Base-by-base conservation (phyloP, 2,329 filamentous ascomycete genomes). In the Aphanoascus verrucosus region DNA sequence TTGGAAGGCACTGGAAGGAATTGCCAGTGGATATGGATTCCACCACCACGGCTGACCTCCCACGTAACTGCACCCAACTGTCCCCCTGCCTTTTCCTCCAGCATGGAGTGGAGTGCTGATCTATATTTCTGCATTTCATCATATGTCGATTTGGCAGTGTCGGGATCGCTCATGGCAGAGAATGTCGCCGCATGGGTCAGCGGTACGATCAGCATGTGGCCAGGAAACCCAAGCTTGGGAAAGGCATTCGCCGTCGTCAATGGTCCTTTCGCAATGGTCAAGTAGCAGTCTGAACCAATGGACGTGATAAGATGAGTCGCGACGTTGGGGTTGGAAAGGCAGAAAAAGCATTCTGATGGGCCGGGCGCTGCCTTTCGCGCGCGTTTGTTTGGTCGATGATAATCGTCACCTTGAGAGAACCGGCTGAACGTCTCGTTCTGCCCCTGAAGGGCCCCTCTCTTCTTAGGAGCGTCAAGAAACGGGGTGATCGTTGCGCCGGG, bases 11-110 rank as follows among this genome's bases (percentile, higher is more conserved):
- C 75, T 0, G 93, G 88, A 31, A 97, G 73, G 60, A 94, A 85
- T 69, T 98, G 94, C 93, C 90, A 96, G 64, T 97, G 91, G 1
- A 84, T 78, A 66, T 98, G 93, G 53, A 97, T 83, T 52, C 93
- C 88, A 49, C 80, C 79, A 3, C 76, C 77, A 49, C 89, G 84
- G 65, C 84, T 91, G 62, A 98, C 90, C 70, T 97, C 93, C 82
- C 88, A 98, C 0, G 88, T 93, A 1, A 97, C 85, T 1, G 83
- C 80, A 14, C 91, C 93, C 1, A 96, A 80, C 68, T 71, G n/a
- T 74, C 71, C 62, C 8, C 65, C 64, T 20, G 71, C 66, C 47
- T 67, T 69, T 11, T 63, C 56, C 14, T 62, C 63, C 11, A 96
- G 75, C 86, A 96, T 94, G 44, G 76, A 76, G 64, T 95, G 88